Evolutionary conservation across 441 rosid species (phyloP).

Genomic region (Jatropha podagrica): DNA sequence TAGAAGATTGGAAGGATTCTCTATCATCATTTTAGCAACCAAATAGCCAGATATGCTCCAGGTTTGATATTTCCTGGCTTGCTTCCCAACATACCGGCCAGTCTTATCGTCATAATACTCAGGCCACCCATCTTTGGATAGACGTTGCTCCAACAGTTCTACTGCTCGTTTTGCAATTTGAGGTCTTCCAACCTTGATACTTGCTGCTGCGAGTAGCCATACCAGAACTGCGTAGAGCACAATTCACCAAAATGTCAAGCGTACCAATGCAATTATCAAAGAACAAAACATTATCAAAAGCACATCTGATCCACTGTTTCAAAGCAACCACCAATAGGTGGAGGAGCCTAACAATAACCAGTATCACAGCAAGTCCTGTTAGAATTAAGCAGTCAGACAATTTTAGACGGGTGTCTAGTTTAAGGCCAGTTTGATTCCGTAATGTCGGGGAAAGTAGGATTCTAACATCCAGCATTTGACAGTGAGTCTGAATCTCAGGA

Average conservation of each 20-base stretch:
- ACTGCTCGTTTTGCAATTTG: slow-evolving; percentile 49
- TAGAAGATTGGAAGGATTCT: slow-evolving; percentile 42
- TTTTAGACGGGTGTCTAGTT: neutral
- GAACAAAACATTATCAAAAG: neutral
- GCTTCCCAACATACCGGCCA: slow-evolving; percentile 49
- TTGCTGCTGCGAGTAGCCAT: slow-evolving; percentile 54
- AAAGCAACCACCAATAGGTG: neutral
- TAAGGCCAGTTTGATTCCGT: neutral
- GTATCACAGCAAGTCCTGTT: neutral
- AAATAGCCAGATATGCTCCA: slow-evolving; percentile 53
- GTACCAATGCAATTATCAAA: neutral
- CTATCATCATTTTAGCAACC: slow-evolving; percentile 49
- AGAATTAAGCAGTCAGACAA: neutral
- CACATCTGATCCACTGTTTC: neutral
- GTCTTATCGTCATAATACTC: slow-evolving; percentile 50
- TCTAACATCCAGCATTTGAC: neutral
- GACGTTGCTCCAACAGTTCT: slow-evolving; percentile 42
- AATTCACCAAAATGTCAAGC: slow-evolving; percentile 8
- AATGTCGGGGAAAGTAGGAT: neutral
- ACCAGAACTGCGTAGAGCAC: slow-evolving; percentile 30
- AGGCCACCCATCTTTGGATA: slow-evolving; percentile 52
- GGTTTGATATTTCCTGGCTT: slow-evolving; percentile 50
- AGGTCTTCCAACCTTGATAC: slow-evolving; percentile 52
- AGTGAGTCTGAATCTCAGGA: neutral
- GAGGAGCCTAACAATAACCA: neutral